Evolutionary conservation across 345 rosid genomes (phyloP).

Genomic region (Streptanthus diversifolius): DNA sequence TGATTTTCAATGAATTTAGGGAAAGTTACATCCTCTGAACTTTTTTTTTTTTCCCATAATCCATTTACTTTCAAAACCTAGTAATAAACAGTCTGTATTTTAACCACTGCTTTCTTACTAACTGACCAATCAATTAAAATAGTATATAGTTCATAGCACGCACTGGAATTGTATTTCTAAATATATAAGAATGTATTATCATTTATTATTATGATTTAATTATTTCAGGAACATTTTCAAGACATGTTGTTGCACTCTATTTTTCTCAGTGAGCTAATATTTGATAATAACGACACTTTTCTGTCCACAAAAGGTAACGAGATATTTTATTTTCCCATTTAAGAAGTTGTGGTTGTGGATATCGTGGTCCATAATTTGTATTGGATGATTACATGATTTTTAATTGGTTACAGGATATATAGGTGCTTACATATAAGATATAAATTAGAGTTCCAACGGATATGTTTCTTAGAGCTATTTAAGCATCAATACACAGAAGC

Average conservation of each 20-base stretch:
- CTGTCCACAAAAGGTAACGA: background rate
- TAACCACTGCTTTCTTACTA: background rate
- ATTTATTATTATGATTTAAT: background rate
- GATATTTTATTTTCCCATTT: background rate
- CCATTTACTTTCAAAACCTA: background rate
- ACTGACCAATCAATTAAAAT: background rate
- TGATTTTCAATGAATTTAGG: constrained; percentile 21
- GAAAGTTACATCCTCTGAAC: constrained; percentile 19
- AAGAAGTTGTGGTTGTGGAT: constrained; percentile 4
- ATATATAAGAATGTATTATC: background rate
- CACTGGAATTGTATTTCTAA: background rate
- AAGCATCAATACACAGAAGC: background rate
- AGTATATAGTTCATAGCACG: background rate
- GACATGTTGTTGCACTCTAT: background rate
- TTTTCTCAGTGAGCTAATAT: background rate
- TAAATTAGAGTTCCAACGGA: background rate
- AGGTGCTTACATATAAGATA: background rate
- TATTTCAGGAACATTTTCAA: background rate
- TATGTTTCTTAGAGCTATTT: background rate
- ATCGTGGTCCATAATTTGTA: constrained; percentile 12
- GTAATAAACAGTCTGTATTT: background rate
- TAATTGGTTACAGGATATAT: background rate
- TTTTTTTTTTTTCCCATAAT: background rate
- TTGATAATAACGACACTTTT: background rate
- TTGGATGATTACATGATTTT: background rate